Conservation (phyloP, 176 grass and related monocot genomes). For the Poa pratensis region DNA sequence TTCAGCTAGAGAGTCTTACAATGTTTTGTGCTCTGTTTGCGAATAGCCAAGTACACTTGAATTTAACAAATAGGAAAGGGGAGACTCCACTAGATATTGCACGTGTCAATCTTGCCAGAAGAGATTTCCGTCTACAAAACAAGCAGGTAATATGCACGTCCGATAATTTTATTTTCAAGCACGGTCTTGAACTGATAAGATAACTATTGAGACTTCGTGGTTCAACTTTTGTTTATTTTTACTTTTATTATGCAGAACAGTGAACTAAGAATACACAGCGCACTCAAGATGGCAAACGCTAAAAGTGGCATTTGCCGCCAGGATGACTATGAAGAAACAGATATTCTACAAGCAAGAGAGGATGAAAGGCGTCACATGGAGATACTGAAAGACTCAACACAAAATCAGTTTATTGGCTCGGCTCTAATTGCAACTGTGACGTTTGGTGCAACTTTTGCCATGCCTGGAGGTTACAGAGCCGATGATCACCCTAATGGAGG, state of each 20-base stretch:
- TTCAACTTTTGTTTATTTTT: neutral
- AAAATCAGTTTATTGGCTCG: neutral
- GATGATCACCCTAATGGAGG: slow-evolving; percentile 2
- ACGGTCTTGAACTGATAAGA: too few species aligned
- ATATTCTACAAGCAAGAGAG: neutral
- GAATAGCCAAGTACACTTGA: neutral
- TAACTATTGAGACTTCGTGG: neutral
- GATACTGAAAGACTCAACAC: neutral
- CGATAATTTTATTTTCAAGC: neutral
- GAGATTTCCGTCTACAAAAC: too few species aligned
- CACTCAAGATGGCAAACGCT: neutral
- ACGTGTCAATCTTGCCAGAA: too few species aligned
- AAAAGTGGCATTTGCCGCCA: neutral
- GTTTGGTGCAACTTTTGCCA: neutral
- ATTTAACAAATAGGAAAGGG: neutral
- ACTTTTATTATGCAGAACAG: neutral
- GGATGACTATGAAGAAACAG: neutral
- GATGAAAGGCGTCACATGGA: neutral
- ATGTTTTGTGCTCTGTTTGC: neutral
- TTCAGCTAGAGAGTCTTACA: neutral
- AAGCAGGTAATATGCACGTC: neutral
- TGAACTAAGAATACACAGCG: neutral
- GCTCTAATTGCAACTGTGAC: neutral
- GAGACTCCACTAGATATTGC: neutral
- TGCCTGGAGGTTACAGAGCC: neutral